Evolutionary conservation across 176 grass and related monocot genomes (phyloP).

Genomic region (Musa troglodytarum): DNA sequence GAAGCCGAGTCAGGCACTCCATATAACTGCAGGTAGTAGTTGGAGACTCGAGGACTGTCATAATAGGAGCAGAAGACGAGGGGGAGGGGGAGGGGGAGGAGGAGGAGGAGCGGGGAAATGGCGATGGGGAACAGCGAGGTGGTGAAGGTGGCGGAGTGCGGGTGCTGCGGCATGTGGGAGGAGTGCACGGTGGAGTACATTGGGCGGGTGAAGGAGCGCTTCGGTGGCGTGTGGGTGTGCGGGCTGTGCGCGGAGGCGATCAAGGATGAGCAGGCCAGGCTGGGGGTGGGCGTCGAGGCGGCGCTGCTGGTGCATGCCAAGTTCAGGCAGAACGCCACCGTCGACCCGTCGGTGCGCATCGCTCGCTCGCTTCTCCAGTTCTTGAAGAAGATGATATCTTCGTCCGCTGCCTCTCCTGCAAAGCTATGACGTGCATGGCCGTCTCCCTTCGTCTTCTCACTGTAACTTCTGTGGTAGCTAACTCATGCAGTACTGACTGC

Average conservation of each 20-base stretch:
- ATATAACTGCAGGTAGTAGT: neutral
- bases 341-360: slow-evolving; percentile 24
- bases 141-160: slow-evolving; percentile 32
- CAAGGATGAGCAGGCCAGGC: slow-evolving; percentile 43
- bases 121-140: slow-evolving; percentile 8
- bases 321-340: slow-evolving; percentile 28
- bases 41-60: slow-evolving; percentile 11
- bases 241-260: slow-evolving; percentile 57
- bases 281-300: slow-evolving; percentile 28
- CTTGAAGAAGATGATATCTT: slow-evolving; percentile 30
- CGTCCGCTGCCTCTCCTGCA: neutral
- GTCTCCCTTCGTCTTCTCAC: too few species aligned
- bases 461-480: slow-evolving; percentile 1
- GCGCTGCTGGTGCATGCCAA: slow-evolving; percentile 33
- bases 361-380: slow-evolving; percentile 40
- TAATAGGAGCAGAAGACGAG: neutral
- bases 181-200: slow-evolving; percentile 57
- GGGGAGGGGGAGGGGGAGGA: neutral
- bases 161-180: slow-evolving; percentile 48
- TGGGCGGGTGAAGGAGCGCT: slow-evolving; percentile 32
- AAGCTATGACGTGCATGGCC: neutral
- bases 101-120: neutral
- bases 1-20: too few species aligned
- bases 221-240: slow-evolving; percentile 57
- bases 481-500: neutral